Base-by-base conservation (phyloP, 371 early-diverging fungal species). In the Actinomucor elegans region DNA sequence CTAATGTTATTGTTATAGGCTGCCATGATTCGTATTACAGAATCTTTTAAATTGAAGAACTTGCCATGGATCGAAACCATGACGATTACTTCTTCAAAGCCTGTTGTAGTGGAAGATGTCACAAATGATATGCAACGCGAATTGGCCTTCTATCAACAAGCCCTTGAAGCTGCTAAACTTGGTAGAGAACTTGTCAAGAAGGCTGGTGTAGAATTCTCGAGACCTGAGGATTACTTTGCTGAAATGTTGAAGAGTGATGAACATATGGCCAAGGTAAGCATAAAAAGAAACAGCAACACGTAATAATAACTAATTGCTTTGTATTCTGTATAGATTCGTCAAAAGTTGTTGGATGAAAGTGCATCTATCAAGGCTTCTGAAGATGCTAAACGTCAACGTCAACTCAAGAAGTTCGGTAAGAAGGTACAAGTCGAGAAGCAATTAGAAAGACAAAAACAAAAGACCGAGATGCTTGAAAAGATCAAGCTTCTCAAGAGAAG, bases 231-330 rank as follows among this genome's bases (percentile, higher is more conserved):
- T 61, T 94, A 91, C 64, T 94, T 90, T 73, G 96, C 96, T 29
- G 97, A 94, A 73, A 96, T 96, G 97, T 80, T 94, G 59, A 95
- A 95, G 78, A 79, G 88, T 4, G 95, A 96, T 58, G 87, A 86
- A 50, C 94, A 95, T 58, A 95, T 96, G 94, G 77, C 77, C 29
- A 85, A 73, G n/a, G n/a, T n/a, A n/a, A n/a, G n/a, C n/a, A n/a
- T n/a, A n/a, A n/a, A n/a, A n/a, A n/a, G n/a, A n/a, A n/a, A n/a
- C n/a, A n/a, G n/a, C n/a, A n/a, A n/a, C n/a, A n/a, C n/a, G n/a
- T n/a, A n/a, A n/a, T n/a, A n/a, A n/a, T n/a, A n/a, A n/a, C n/a
- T n/a, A n/a, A n/a, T n/a, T n/a, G n/a, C n/a, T n/a, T n/a, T n/a
- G n/a, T n/a, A n/a, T n/a, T n/a, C n/a, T n/a, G n/a, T n/a, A n/a